These are phyloP conservation scores for Daldinia concentrica DNA, from an alignment of 495 filamentous ascomycete species.

Conservation along the genomic window DNA sequence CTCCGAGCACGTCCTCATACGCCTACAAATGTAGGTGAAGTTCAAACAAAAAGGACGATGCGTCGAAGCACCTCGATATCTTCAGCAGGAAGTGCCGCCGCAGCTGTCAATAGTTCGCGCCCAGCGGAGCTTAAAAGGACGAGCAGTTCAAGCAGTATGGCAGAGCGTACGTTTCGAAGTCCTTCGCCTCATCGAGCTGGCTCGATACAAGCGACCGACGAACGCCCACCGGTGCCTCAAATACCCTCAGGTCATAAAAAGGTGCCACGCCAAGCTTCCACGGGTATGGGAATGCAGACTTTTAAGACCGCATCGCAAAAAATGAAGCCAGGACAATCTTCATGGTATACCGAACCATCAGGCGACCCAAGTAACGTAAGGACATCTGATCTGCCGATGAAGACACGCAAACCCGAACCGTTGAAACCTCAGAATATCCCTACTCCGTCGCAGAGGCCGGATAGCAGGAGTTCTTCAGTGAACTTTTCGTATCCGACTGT, in stretches of 20 bases:
- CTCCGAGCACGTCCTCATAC: slow-evolving; percentile 77
- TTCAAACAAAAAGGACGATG: slow-evolving; percentile 86
- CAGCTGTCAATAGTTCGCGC: slow-evolving; percentile 53
- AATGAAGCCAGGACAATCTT: slow-evolving; percentile 46
- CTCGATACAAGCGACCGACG: slow-evolving; percentile 41
- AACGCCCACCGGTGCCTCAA: slow-evolving; percentile 77
- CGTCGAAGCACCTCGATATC: slow-evolving; percentile 75
- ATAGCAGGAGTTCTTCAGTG: slow-evolving; percentile 71
- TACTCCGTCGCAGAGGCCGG: slow-evolving; percentile 51
- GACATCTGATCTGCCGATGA: slow-evolving; percentile 55
- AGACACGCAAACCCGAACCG: slow-evolving; percentile 46
- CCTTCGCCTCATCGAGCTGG: slow-evolving; percentile 66
- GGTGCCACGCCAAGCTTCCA: slow-evolving; percentile 33
- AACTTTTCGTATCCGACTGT: slow-evolving; percentile 84
- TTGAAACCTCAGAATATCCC: slow-evolving; percentile 1
- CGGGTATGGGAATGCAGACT: slow-evolving; percentile 47
- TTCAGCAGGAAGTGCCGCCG: slow-evolving; percentile 65
- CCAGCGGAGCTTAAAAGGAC: slow-evolving; percentile 64
- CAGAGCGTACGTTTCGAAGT: slow-evolving; percentile 80
- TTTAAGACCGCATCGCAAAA: slow-evolving; percentile 58
- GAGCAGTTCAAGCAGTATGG: slow-evolving; percentile 83
- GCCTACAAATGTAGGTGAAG: slow-evolving; percentile 78
- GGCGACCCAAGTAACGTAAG: slow-evolving; percentile 55
- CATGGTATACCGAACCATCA: slow-evolving; percentile 56
- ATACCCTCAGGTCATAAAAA: slow-evolving; percentile 61